A percentile compares a stretch with the other conserved stretches of the same genome.
These are phyloP conservation scores for Ajuga chamaepitys DNA, from an alignment of 257 asterid genomes.

Conservation along the genomic window DNA sequence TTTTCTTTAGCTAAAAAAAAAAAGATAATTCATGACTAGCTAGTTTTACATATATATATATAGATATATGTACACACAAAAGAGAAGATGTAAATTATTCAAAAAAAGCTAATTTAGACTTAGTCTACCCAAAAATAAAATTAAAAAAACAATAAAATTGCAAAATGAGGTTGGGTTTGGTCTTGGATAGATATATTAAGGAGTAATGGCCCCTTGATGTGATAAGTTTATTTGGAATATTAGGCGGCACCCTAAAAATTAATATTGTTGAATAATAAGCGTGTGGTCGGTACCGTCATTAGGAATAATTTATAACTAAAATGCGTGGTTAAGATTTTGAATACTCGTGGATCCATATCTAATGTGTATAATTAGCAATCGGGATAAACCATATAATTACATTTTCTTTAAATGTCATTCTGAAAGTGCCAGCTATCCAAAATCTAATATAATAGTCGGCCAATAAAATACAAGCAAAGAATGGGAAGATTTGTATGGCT, in stretches of 20 bases:
- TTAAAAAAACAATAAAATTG: too few relatives aligned
- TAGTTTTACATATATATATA: too few relatives aligned
- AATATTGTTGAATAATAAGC: not conserved
- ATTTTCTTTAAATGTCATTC: not conserved
- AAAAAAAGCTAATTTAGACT: too few relatives aligned
- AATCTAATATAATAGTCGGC: not conserved
- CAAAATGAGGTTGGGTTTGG: not conserved
- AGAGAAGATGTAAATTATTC: too few relatives aligned
- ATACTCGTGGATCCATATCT: not conserved
- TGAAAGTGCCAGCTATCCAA: slow-evolving; percentile 10
- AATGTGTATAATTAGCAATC: not conserved
- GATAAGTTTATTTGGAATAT: slow-evolving; percentile 18
- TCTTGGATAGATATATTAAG: slow-evolving; percentile 15
- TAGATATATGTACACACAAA: too few relatives aligned
- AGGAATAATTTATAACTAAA: not conserved
- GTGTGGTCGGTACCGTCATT: slow-evolving; percentile 17
- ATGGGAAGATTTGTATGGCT: not conserved
- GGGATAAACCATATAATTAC: not conserved
- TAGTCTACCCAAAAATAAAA: not conserved
- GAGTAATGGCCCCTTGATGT: slow-evolving; percentile 18
- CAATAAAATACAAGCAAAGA: not conserved
- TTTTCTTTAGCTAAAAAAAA: too few relatives aligned
- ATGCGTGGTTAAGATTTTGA: slow-evolving; percentile 5
- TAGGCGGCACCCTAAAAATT: slow-evolving; percentile 22
- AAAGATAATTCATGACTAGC: too few relatives aligned